Evolutionary conservation across 768 basidiomycete genomes (phyloP), one percentile per base, ranked within the genome.

Genomic region (Mycena epipterygia): DNA sequence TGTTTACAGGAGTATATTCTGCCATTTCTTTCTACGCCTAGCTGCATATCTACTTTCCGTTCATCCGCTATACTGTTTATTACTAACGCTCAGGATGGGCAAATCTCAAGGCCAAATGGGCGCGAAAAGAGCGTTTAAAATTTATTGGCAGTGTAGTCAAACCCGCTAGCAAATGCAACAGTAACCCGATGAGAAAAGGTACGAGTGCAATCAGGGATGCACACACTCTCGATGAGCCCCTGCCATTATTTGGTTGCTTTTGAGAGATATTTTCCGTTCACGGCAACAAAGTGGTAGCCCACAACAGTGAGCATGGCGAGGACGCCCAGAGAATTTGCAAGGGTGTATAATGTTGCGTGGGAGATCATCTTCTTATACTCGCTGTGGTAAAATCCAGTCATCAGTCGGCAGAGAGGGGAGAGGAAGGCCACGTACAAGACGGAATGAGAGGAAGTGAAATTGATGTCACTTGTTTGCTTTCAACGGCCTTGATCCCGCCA

Each of bases 281-380:
- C 95, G 37, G 94, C 92, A 58, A 98, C 84, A 76, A 97, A 89
- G 83, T 98, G 97, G 81, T 97, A 98, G 53, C 90, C 88, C 62
- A 98, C 91, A 64, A 96, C 92, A 7, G 93, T 91, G 73, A 95
- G 76, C 92, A 98, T 95, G 32, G 97, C 94, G 60, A 94, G 84
- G 41, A 91, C 85, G 41, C 96, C 96, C 21, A 97, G 90, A 32
- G 89, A 84, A 81, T 95, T 96, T 67, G 95, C 93, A 61, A 97
- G 87, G 63, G 88, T 86, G 81, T 94, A 94, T 39, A 97, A 87
- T 8, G 94, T 95, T 70, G 88, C 83, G 81, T 95, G 90, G 61
- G 87, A 89, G 39, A 97, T 96, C 94, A 95, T 96, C 44, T 68
- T 80, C 66, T 71, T 42, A 49, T 69, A 66, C 55, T 35, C 27